phyloP scores from a whole-genome alignment of 2,329 filamentous ascomycete genomes.

The Zelopaecilomyces penicillatus region DNA sequence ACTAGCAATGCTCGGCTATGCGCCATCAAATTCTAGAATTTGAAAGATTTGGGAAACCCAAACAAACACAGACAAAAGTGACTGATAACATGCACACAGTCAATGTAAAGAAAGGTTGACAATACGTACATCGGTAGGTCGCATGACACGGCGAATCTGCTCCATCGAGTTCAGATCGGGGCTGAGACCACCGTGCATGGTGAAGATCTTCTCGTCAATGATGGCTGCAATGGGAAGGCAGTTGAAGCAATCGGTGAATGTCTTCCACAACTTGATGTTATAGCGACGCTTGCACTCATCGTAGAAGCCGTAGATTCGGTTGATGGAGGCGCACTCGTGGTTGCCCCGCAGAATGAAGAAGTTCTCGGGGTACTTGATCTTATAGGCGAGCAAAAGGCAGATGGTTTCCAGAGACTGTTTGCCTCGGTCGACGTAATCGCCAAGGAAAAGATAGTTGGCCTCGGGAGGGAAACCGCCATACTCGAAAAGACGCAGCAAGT shows the following conservation, averaged over 20 bases:
- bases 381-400: conserved; percentile 92
- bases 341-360: conserved; percentile 98
- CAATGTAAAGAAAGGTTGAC: background rate
- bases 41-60: no score
- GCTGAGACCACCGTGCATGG: conserved; percentile 96
- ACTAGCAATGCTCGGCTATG: background rate
- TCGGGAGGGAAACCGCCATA: conserved; percentile 97
- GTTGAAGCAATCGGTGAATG: conserved; percentile 99
- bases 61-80: no score
- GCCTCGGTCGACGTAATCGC: conserved; percentile 97
- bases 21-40: conserved; percentile 5
- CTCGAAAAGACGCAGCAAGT: conserved; percentile 93
- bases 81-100: background rate
- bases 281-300: conserved; percentile 98
- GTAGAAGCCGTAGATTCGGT: conserved; percentile 99
- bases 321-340: conserved; percentile 98
- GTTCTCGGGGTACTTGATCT: conserved; percentile 99
- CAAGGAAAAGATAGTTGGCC: conserved; percentile 98
- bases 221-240: conserved; percentile 96
- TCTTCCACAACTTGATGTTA: conserved; percentile 99
- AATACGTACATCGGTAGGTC: conserved; percentile 89
- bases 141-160: conserved; percentile 98
- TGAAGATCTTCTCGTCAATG: conserved; percentile 99
- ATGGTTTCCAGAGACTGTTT: conserved; percentile 99
- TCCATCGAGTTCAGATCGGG: conserved; percentile 99